These are phyloP conservation scores for Mycena citricolor DNA, from an alignment of 1,284 basidiomycete genomes.

Conservation along the genomic window DNA sequence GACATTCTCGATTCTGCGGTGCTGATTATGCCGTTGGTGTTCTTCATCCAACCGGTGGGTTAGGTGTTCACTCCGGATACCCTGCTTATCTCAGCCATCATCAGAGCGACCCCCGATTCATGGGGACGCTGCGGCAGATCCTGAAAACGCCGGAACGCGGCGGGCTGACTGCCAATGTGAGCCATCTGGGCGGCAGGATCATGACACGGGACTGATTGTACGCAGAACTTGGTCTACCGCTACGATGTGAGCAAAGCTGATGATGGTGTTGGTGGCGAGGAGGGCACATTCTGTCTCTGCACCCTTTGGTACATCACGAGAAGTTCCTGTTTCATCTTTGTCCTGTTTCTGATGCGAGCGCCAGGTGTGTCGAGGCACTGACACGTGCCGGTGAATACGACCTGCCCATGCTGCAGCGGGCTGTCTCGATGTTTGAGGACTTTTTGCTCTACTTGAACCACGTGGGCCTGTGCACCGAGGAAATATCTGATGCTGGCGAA, in stretches of 20 bases:
- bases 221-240: slow-evolving; percentile 69
- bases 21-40: slow-evolving; percentile 83
- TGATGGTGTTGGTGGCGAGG: slow-evolving; percentile 92
- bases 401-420: slow-evolving; percentile 58
- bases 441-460: slow-evolving; percentile 84
- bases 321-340: too few species aligned
- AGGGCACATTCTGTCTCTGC: slow-evolving; percentile 82
- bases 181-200: too few species aligned
- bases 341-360: slow-evolving; percentile 23
- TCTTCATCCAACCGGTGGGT: slow-evolving; percentile 77
- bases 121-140: slow-evolving; percentile 78
- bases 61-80: background rate
- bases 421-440: slow-evolving; percentile 84
- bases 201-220: background rate
- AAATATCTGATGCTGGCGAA: slow-evolving; percentile 78
- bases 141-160: slow-evolving; percentile 84
- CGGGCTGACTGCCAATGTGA: slow-evolving; percentile 82
- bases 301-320: slow-evolving; percentile 76
- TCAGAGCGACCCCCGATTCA: slow-evolving; percentile 84
- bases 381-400: slow-evolving; percentile 83
- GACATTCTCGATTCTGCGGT: slow-evolving; percentile 72
- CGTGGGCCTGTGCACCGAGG: slow-evolving; percentile 82
- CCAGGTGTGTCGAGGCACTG: slow-evolving; percentile 83
- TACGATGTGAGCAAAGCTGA: slow-evolving; percentile 81
- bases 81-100: slow-evolving; percentile 4